Evolutionary conservation across 768 basidiomycete genomes (phyloP).

Genomic region (Suillus cothurnatus): DNA sequence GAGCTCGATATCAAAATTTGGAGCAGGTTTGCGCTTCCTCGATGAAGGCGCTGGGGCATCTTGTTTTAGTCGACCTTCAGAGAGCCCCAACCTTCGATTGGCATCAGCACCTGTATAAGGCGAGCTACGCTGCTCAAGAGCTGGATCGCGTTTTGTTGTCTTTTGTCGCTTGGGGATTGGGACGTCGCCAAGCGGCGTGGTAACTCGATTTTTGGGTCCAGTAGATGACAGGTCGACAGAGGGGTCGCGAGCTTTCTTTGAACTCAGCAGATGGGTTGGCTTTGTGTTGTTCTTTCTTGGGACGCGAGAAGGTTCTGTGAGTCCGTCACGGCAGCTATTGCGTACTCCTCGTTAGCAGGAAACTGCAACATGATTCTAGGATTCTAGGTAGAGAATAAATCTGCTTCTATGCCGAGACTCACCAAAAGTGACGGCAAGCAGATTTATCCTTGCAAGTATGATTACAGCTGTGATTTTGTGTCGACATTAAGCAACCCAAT

Average conservation of each 20-base stretch:
- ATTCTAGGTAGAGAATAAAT: constrained; percentile 7
- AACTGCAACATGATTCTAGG: neutral
- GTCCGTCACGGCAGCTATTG: constrained; percentile 74
- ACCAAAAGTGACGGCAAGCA: constrained; percentile 80
- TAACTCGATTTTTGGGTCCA: constrained; percentile 2
- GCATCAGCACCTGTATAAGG: constrained; percentile 47
- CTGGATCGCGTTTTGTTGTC: constrained; percentile 24
- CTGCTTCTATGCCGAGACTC: constrained; percentile 18
- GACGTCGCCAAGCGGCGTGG: neutral
- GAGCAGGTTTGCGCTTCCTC: constrained; percentile 24
- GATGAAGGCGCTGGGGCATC: constrained; percentile 7
- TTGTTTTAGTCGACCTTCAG: constrained; percentile 49
- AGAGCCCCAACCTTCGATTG: constrained; percentile 38
- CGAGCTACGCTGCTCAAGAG: constrained; percentile 43
- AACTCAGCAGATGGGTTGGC: constrained; percentile 1
- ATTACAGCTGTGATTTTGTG: constrained; percentile 58
- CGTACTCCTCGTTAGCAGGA: constrained; percentile 9
- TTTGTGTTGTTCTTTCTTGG: constrained; percentile 35
- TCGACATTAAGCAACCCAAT: neutral
- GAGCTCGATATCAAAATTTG: constrained; percentile 56
- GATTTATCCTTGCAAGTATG: constrained; percentile 80
- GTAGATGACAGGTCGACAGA: neutral
- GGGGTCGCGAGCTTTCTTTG: neutral
- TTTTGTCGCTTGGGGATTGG: constrained; percentile 28
- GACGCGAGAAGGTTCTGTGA: constrained; percentile 50